Evolutionary conservation across 208 protist genomes (phyloP).

Genomic region (Plasmodiophora brassicae): DNA sequence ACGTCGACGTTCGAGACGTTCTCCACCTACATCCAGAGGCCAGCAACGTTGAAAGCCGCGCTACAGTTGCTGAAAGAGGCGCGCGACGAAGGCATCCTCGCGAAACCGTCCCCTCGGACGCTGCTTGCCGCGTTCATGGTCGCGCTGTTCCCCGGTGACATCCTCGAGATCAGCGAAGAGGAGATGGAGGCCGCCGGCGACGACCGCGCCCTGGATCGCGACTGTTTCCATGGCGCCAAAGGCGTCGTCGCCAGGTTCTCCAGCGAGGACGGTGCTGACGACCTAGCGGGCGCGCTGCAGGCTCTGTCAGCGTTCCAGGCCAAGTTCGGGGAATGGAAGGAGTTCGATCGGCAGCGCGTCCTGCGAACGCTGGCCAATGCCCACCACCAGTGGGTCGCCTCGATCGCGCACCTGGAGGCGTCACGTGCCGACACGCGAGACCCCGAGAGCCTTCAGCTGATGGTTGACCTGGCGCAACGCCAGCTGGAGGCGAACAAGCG

Average conservation of each 20-base stretch:
- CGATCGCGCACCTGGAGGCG: background rate
- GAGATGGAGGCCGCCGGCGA: background rate
- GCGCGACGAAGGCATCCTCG: background rate
- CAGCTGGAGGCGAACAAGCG: background rate
- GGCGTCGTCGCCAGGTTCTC: background rate
- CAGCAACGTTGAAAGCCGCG: background rate
- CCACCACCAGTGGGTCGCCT: slow-evolving; percentile 1
- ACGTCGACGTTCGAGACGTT: background rate
- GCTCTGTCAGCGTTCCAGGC: background rate
- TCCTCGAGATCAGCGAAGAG: background rate
- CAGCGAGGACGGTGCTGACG: background rate
- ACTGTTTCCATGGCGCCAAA: background rate
- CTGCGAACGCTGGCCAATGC: background rate
- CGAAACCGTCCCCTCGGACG: slow-evolving; percentile 9
- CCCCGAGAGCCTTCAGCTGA: background rate
- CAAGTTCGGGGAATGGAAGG: slow-evolving; percentile 24
- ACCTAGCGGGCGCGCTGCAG: background rate
- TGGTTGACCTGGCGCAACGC: background rate
- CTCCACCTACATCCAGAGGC: background rate
- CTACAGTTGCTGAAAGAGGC: slow-evolving; percentile 17
- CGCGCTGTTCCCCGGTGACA: background rate
- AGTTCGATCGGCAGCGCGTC: slow-evolving; percentile 25
- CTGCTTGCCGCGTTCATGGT: slow-evolving; percentile 17
- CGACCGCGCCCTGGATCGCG: background rate
- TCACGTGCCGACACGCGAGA: background rate